A percentile compares a stretch with the other conserved stretches of the same genome.
These are phyloP conservation scores for Trichoderma parareesei DNA, from an alignment of 495 filamentous ascomycete species.

Conservation along the genomic window DNA sequence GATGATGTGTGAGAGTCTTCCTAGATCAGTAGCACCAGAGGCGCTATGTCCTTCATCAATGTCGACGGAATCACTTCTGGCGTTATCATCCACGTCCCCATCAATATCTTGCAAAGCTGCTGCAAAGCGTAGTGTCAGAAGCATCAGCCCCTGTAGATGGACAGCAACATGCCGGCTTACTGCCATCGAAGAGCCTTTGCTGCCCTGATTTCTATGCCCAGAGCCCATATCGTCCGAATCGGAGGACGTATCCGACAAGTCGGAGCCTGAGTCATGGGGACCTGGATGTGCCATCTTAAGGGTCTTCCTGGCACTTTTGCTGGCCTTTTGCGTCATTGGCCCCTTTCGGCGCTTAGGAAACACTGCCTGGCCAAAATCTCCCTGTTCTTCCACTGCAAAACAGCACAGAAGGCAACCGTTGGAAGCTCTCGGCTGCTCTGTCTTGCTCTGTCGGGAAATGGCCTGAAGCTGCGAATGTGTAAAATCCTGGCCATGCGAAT, in stretches of 20 bases:
- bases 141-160: background rate
- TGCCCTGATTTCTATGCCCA: background rate
- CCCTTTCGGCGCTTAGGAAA: background rate
- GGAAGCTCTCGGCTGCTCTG: background rate
- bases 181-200: background rate
- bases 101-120: background rate
- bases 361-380: background rate
- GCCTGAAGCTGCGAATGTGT: background rate
- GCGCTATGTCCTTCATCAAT: background rate
- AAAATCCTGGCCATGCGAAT: background rate
- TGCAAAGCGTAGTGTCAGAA: background rate
- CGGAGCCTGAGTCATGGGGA: background rate
- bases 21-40: background rate
- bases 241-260: background rate
- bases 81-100: background rate
- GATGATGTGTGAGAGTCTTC: background rate
- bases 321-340: background rate
- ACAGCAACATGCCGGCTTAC: background rate
- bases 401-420: background rate
- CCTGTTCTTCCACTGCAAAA: background rate
- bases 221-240: background rate
- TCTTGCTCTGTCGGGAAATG: background rate
- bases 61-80: background rate
- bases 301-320: background rate
- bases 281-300: background rate